Percentiles rank a stretch among this genome's conserved stretches.
phyloP scores from a whole-genome alignment of 164 flowering plant genomes.

The Nelumbo lutea region DNA sequence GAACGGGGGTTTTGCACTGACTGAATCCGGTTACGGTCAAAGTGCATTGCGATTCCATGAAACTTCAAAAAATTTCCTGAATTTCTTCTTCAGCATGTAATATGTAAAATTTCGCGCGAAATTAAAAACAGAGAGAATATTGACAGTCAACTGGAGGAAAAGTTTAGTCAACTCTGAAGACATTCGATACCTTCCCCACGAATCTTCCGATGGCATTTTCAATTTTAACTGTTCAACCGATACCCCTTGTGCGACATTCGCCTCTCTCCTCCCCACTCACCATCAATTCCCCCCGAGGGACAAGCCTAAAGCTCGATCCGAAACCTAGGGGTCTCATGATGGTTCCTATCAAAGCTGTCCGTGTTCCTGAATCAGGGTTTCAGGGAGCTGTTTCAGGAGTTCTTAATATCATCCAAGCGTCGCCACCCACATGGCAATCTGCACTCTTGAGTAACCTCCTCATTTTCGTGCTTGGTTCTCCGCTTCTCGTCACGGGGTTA shows the following conservation, averaged over 20 bases:
- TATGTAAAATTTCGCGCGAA: too few species aligned
- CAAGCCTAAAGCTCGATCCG: conserved; percentile 8
- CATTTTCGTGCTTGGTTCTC: conserved; percentile 76
- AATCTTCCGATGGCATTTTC: conserved; percentile 8
- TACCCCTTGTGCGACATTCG: neutral
- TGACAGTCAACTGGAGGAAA: too few species aligned
- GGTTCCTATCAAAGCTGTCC: conserved; percentile 7
- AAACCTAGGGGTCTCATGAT: conserved; percentile 8
- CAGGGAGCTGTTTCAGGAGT: conserved; percentile 29
- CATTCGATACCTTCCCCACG: neutral
- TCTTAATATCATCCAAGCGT: conserved; percentile 37
- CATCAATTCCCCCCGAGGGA: neutral
- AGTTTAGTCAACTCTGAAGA: too few species aligned
- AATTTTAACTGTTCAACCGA: neutral
- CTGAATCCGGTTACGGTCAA: too few species aligned
- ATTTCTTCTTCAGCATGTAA: too few species aligned
- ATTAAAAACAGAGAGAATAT: too few species aligned
- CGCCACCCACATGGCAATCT: conserved; percentile 82
- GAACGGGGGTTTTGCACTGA: too few species aligned
- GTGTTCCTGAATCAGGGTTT: conserved; percentile 10
- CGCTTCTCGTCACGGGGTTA: conserved; percentile 68
- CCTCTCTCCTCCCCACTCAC: neutral
- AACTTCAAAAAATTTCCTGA: too few species aligned
- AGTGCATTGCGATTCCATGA: too few species aligned
- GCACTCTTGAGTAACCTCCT: conserved; percentile 54